Evolutionary conservation across 371 early-diverging fungal species (phyloP), one percentile per base, ranked within the genome.

Genomic region (Choanephora cucurbitarum): DNA sequence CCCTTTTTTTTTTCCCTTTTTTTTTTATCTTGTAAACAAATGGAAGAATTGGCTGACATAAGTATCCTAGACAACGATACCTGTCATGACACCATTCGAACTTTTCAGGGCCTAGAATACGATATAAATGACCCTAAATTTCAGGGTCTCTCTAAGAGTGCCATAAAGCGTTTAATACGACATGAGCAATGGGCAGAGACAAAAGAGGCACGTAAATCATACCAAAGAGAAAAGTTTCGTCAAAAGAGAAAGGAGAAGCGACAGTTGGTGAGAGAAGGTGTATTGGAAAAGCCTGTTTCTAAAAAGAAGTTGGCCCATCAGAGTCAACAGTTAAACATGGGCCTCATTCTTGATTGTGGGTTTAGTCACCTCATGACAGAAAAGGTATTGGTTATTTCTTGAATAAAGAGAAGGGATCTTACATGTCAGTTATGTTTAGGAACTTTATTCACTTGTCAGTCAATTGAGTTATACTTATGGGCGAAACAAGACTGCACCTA

Each of bases 281-380:
- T 70, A 1, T 18, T 78, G 3, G 66, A 62, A 21, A 46, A 51
- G 11, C 58, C 58, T 13, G 70, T 71, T 2, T 71, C 75, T 4
- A 57, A 71, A 51, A 60, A 59, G 15, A 61, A 56, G 40, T 32
- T 58, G 21, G 58, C 67, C 3, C 61, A 57, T 1, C 42, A 66
- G 21, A 66, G 53, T 34, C 49, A 59, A 45, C 45, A 66, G 32
- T 62, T 70, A 13, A 53, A 69, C 10, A 52, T 70, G 4, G 59
- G 56, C n/a, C 66, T 95, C 19, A 80, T 90, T 4, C 68, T 92
- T 23, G 92, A 92, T 61, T 83, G 87, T 77, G 72, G 81, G 1
- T 92, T 91, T 73, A 89, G 89, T 49, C 77, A 85, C 14, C 70
- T 82, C 44, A 94, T 94, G 95, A 69, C 59, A 10, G 86, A 88